phyloP scores from a whole-genome alignment of 345 rosid species.

The Eucalyptus pumila region DNA sequence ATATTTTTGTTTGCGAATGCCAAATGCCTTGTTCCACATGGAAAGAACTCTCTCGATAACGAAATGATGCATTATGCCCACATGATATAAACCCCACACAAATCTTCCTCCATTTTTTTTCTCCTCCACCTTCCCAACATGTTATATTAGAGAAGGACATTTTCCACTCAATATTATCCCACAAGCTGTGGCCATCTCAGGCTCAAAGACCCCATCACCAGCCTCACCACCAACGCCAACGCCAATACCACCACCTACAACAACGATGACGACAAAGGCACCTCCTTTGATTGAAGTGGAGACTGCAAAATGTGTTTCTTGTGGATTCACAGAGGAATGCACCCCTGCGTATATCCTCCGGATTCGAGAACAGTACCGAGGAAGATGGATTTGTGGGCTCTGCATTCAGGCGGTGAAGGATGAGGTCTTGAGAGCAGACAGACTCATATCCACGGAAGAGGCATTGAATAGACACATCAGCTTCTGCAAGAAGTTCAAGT shows the following conservation, averaged over 20 bases:
- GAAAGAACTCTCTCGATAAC: not conserved
- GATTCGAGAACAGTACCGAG: conserved; percentile 40
- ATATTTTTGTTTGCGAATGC: not conserved
- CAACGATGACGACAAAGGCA: not conserved
- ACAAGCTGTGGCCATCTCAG: not conserved
- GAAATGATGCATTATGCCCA: not conserved
- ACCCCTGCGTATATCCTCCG: conserved; percentile 34
- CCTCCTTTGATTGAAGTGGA: conserved; percentile 16
- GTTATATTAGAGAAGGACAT: not conserved
- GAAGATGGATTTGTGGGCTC: conserved; percentile 57
- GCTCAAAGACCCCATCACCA: not conserved
- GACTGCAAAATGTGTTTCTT: conserved; percentile 38
- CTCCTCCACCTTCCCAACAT: not conserved
- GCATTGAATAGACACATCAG: conserved; percentile 37
- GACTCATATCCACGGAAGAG: conserved; percentile 39
- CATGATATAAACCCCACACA: not conserved
- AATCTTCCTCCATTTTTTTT: not conserved
- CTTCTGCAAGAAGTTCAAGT: conserved; percentile 24
- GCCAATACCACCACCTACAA: not conserved
- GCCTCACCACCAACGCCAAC: not conserved
- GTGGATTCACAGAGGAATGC: conserved; percentile 60
- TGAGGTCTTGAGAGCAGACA: conserved; percentile 34
- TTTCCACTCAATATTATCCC: not conserved
- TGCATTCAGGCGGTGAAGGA: conserved; percentile 55
- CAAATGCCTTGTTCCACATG: not conserved